A percentile compares a stretch with the other conserved stretches of the same genome.
These are phyloP conservation scores for Cetraspora pellucida DNA, from an alignment of 192 early-diverging fungal species.

Conservation along the genomic window DNA sequence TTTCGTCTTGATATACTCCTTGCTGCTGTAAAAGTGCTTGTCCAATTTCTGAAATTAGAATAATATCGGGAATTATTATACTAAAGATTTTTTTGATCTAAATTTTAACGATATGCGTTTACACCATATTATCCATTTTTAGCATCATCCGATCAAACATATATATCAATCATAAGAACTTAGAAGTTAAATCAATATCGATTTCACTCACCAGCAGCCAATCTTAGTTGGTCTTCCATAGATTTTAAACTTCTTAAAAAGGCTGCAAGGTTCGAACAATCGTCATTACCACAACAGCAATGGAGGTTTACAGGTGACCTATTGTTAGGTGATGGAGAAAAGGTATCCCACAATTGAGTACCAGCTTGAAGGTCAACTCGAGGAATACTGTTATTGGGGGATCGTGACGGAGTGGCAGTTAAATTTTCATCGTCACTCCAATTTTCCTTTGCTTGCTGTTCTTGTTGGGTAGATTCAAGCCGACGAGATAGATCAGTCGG, in stretches of 20 bases:
- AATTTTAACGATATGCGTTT: neutral
- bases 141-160: too few relatives aligned
- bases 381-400: constrained; percentile 13
- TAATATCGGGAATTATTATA: neutral
- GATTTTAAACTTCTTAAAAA: constrained; percentile 29
- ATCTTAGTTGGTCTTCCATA: constrained; percentile 42
- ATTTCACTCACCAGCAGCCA: constrained; percentile 46
- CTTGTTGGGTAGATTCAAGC: constrained; percentile 1
- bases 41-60: constrained; percentile 45
- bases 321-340: constrained; percentile 15
- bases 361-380: constrained; percentile 4
- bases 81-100: neutral
- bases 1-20: constrained; percentile 40
- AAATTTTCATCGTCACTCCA: constrained; percentile 13
- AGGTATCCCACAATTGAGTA: constrained; percentile 6
- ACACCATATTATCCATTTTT: neutral
- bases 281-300: constrained; percentile 38
- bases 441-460: neutral
- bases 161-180: too few relatives aligned
- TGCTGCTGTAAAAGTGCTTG: constrained; percentile 47
- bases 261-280: constrained; percentile 20
- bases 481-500: constrained; percentile 5
- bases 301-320: constrained; percentile 22
- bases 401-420: neutral
- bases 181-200: neutral